Evolutionary conservation across 169 alveolate genomes (phyloP), one percentile per base, ranked within the genome.

Genomic region (Plasmodium inui): DNA sequence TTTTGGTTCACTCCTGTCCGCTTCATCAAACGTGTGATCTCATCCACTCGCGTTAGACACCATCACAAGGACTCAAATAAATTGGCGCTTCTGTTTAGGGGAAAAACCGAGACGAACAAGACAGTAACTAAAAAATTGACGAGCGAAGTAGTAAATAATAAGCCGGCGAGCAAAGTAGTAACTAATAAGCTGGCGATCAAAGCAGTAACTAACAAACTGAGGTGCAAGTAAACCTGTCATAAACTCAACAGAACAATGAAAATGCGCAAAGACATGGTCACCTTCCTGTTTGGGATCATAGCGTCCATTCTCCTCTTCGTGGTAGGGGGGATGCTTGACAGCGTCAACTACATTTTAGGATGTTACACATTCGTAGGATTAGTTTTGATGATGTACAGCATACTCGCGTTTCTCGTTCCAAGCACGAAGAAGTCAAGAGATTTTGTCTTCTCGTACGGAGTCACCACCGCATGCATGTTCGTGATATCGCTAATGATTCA

Each of bases 371-470:
- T 74, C 73, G 2, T 86, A 53, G 85, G 86, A 9, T 17, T 30
- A 14, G 39, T 22, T 74, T 9, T 86, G 17, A 32, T 61, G 14
- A 10, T 26, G 3, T 86, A 86, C 80, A 86, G 86, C 7, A 74
- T 86, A 74, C 12, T 86, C 32, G 70, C 92, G n/a, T 84, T 84
- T 44, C 41, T 86, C 34, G 57, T 86, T 32, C 81, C 84, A 7
- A 86, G 17, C 14, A 86, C 80, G 50, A 74, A 86, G 53, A 76
- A 76, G 7, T 86, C 93, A 34, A 74, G 83, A 50, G 83, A 86
- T 76, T 74, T 74, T 86, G 81, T 86, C 41, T 55, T 86, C 28
- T 86, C 93, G 0, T 86, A 86, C 81, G 93, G 71, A 53, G 82
- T 76, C 8, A 50, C 82, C 61, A 53, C 93, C 9, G 73, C 71